phyloP scores from a whole-genome alignment of 768 basidiomycete species.

The Russula vinacea region DNA sequence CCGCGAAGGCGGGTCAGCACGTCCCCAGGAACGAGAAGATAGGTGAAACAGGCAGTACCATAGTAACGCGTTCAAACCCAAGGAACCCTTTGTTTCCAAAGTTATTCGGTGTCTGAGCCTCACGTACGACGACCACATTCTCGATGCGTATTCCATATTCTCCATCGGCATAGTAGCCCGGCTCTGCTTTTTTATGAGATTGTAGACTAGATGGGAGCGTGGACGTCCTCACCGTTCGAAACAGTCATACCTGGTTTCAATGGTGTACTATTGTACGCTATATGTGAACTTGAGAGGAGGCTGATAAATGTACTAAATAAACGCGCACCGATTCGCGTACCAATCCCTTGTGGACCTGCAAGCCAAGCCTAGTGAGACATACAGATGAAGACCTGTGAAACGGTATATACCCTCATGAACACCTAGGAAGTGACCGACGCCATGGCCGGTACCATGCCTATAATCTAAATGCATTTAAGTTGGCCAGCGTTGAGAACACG shows the following conservation, averaged over 20 bases:
- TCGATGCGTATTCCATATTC: conserved; percentile 92
- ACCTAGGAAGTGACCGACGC: conserved; percentile 91
- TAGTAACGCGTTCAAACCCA: conserved; percentile 80
- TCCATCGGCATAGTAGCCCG: conserved; percentile 91
- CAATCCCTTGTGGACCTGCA: conserved; percentile 61
- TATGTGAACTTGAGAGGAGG: background rate
- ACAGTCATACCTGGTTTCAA: conserved; percentile 86
- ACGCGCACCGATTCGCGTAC: conserved; percentile 46
- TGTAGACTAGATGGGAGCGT: background rate
- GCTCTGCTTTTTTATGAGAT: conserved; percentile 49
- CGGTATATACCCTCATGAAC: conserved; percentile 71
- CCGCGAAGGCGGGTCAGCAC: conserved; percentile 17
- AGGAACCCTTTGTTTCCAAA: conserved; percentile 86
- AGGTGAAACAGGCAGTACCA: conserved; percentile 50
- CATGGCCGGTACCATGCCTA: conserved; percentile 92
- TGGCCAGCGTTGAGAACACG: background rate
- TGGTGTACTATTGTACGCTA: conserved; percentile 64
- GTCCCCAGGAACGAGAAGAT: background rate
- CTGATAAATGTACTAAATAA: background rate
- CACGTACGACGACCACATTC: conserved; percentile 75
- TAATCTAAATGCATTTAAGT: conserved; percentile 45
- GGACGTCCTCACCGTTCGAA: conserved; percentile 59
- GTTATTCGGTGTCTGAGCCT: conserved; percentile 62
- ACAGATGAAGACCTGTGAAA: background rate
- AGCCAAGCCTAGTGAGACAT: background rate